Evolutionary conservation across 306 rosid genomes (phyloP), one percentile per base, ranked within the genome.

Genomic region (Begonia masoniana): DNA sequence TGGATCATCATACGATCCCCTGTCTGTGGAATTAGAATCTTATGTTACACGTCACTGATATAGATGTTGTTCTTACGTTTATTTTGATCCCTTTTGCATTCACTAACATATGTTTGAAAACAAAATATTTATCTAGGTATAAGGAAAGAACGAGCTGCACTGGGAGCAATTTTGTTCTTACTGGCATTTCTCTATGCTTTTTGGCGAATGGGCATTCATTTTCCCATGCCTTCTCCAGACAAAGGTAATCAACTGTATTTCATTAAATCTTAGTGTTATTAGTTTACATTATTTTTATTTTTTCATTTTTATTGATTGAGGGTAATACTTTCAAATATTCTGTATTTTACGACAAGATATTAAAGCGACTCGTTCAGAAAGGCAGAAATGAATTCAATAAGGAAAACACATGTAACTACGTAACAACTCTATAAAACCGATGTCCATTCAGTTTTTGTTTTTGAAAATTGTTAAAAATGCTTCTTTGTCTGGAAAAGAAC

Each of bases 201-300:
- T 66, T 86, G 99, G 99, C 81, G 96, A 5, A 86, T 83, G 94
- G 99, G 99, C 13, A 79, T 91, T 74, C 99, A 91, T 78, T 91
- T 91, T 58, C 96, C 96, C 0, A 91, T 83, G 99, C 96, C 99
- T 19, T 82, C 94, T 0, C 94, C 94, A 45, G 86, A 83, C 54
- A 86, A 75, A 68, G 99, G 95, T 78, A 52, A 45, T 61, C 26
- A n/a, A 23, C 15, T 47, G 43, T 43, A 13, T 31, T 23, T 43
- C 53, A 17, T 31, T 7, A 31, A 31, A 31, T 31, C 7, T 31
- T 3, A 31, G 39, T 31, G 9, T 31, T 3, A 15, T 41, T 54
- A 26, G 10, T 56, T 13, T 26, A 26, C 35, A 8, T 11, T 10
- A 7, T 10, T 15, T 43, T 21, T 39, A 19, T 19, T 43, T 21